Percentiles rank a stretch among this genome's conserved stretches.
These are phyloP conservation scores for Leccinum longicurvipes DNA, from an alignment of 768 basidiomycete genomes.

Conservation along the genomic window DNA sequence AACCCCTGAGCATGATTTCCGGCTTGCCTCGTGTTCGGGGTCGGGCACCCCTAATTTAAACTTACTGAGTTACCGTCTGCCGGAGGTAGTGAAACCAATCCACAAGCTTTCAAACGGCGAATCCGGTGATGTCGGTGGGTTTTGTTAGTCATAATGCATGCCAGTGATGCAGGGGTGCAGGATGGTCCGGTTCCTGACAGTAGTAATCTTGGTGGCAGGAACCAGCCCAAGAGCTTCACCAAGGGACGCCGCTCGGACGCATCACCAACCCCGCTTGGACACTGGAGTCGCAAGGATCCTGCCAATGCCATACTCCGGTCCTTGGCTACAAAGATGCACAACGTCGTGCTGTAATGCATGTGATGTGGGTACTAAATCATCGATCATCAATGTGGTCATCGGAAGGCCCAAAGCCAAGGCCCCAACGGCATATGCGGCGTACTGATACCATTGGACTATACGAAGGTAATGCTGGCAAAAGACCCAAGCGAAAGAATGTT, in stretches of 20 bases:
- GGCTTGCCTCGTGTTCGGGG: not conserved
- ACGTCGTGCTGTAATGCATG: slow-evolving; percentile 33
- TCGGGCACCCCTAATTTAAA: not conserved
- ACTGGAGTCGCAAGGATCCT: slow-evolving; percentile 9
- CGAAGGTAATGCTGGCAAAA: slow-evolving; percentile 23
- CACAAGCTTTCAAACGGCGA: not conserved
- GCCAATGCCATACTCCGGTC: not conserved
- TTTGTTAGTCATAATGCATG: slow-evolving; percentile 4
- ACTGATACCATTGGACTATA: too few relatives aligned
- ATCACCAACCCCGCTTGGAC: not conserved
- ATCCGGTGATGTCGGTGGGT: not conserved
- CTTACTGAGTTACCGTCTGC: not conserved
- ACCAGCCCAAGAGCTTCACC: not conserved
- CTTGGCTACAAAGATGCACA: slow-evolving; percentile 15
- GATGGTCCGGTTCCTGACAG: not conserved
- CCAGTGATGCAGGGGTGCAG: not conserved
- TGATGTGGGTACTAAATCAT: slow-evolving; percentile 38
- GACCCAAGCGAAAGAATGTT: slow-evolving; percentile 22
- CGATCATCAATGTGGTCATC: slow-evolving; percentile 36
- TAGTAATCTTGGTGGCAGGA: not conserved
- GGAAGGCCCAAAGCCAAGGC: slow-evolving; percentile 23
- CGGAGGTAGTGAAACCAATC: not conserved
- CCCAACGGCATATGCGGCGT: slow-evolving; percentile 26
- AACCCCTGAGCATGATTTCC: slow-evolving; percentile 4
- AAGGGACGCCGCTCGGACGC: not conserved